Conservation (phyloP, 176 grass and related monocot genomes). For the Paspalum notatum region DNA sequence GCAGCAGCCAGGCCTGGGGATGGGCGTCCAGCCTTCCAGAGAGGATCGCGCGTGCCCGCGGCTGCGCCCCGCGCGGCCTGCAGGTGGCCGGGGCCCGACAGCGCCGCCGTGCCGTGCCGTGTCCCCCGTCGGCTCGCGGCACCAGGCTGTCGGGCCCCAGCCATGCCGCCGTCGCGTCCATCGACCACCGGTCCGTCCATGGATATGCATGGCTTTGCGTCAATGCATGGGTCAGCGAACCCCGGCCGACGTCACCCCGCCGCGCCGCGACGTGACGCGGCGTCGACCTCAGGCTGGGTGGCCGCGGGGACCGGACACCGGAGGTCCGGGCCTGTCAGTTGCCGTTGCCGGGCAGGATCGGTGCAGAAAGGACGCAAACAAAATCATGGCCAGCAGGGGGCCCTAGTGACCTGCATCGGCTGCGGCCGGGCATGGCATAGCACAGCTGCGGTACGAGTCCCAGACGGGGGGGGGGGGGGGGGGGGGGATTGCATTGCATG, state of each 20-base stretch:
- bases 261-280: neutral
- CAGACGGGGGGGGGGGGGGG: neutral
- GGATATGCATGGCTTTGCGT: neutral
- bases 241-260: slow-evolving; percentile 10
- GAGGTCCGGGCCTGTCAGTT: neutral
- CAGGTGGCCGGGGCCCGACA: slow-evolving; percentile 9
- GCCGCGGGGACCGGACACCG: slow-evolving; percentile 6
- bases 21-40: slow-evolving; percentile 27
- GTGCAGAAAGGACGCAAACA: neutral
- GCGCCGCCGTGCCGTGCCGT: slow-evolving; percentile 24
- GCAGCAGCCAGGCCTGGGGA: neutral
- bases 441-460: neutral
- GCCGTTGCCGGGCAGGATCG: too few species aligned
- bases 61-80: slow-evolving; percentile 29
- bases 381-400: slow-evolving; percentile 21
- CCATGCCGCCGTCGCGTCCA: slow-evolving; percentile 18
- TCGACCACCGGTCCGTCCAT: neutral
- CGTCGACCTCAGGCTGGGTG: neutral
- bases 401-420: neutral
- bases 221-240: neutral
- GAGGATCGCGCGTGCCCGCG: slow-evolving; percentile 49
- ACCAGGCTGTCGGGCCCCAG: slow-evolving; percentile 29
- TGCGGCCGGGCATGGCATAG: neutral
- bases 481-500: neutral
- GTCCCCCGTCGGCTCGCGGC: neutral